Base-by-base conservation (phyloP, 306 rosid species). In the Cucumis hystrix region DNA sequence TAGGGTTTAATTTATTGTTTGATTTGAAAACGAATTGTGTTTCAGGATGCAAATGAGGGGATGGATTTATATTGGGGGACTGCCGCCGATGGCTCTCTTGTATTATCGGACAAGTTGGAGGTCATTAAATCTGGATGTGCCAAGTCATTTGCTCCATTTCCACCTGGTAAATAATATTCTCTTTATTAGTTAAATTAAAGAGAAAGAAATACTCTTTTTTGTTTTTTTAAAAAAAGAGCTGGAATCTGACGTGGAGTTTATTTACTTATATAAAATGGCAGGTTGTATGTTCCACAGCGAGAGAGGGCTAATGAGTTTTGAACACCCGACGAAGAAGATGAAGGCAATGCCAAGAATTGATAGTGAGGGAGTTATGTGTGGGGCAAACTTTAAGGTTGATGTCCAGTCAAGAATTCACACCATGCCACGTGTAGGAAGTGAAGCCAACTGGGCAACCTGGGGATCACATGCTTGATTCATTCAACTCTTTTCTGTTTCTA, bases 401-500 rank as follows among this genome's bases (percentile, higher is more conserved):
- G 84, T 82, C 35, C 97, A 88, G 5, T 90, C 99, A 33, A 89
- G 71, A 81, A 67, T 79, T 28, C 86, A 59, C 20, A 79, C 69
- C 79, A 91, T 95, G 96, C 97, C 99, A 11, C 98, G 99, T 83
- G 99, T 95, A 12, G 99, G 99, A 1, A 95, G 99, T 74, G 99
- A 91, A 83, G 97, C 99, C 73, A 91, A 95, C 78, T 92, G 99
- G 96, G 86, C 96, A 15, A 35, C 82, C 16, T 92, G 97, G 96
- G 91, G 90, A 20, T 77, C 80, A 78, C 81, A 81, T 12, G 43
- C 43, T 6, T 72, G 76, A 72, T 21, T 28, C 76, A 28, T 21
- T 28, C 76, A 25, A 1, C 14, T 23, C 10, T 41, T 9, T 2
- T n/a, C n/a, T 17, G 30, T 28, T 3, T 28, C 25, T 23, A 23